Base-by-base conservation (phyloP, 1,139 yeast species). In the Blastobotrys arbuscula region DNA sequence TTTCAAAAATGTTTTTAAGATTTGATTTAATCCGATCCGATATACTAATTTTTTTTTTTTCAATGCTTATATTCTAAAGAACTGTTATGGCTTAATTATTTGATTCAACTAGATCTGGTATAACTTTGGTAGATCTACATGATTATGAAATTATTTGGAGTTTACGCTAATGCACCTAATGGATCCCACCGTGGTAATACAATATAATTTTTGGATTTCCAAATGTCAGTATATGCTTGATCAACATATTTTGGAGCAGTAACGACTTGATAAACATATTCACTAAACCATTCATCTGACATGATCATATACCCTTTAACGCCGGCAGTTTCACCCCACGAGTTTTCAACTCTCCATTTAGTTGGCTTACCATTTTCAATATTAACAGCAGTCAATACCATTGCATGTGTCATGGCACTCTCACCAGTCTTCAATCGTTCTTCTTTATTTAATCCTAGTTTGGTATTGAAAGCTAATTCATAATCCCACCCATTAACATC, bases 301-400 rank as follows among this genome's bases (percentile, higher is more conserved):
- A 81, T 80, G 47, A 80, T 70, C 58, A 72, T 79, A 66, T 75
- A 79, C 16, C 86, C 86, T 62, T 78, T 76, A 48, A 78, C 77
- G 28, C 83, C 83, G 15, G 72, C 75, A 23, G 67, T 76, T 42
- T 73, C 76, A 48, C 86, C 86, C 86, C 86, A 81, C 2, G 85
- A 79, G 65, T 81, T 81, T 64, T 80, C 82, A 50, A 81, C 81
- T 65, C 79, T 77, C 85, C 86, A 81, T 64, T 84, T 74, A 19
- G 78, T 69, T 1, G 86, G 86, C 47, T 67, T 65, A 35, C 74
- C 76, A 50, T 70, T 71, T 23, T 68, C 67, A 16, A 65, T 62
- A 63, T 81, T 84, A 47, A 81, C 87, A 15, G 81, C 86, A 26
- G 83, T 76, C 39, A 81, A 68, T 1, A 78, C 82, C 86, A 81